Evolutionary conservation across 257 asterid genomes (phyloP), one percentile per base, ranked within the genome.

Genomic region (Gentiana straminea): DNA sequence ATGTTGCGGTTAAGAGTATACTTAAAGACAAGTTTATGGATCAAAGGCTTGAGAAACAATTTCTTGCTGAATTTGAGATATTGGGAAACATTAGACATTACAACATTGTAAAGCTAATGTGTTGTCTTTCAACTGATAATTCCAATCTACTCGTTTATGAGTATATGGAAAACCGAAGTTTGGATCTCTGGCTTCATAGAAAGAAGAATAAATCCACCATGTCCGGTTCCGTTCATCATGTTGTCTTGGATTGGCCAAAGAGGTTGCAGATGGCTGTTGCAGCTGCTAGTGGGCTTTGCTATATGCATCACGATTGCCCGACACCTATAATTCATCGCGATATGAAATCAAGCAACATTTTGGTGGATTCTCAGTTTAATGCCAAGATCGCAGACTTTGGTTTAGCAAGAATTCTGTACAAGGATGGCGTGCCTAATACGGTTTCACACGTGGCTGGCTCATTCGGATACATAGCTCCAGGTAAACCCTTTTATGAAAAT

Each of bases 1-100:
- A 39, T 39, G 83, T 86, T 8, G 97, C 97, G 5, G 97, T 90
- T 12, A 90, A 90, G 78, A 84, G 71, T 69, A 86, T 90, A 4
- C 66, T 77, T 75, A 75, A 79, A 35, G 64, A 54, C 37, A 69
- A 54, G 55, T 72, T 71, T 62, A 35, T 75, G 60, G 82, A 89
- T 59, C 72, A 73, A 46, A 82, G 73, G 35, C 78, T 74, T 0
- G 89, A 83, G 63, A 83, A 81, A 36, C 79, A 84, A 58, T 89
- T 86, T 62, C 64, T 63, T 9, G 84, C 95, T 7, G 95, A 89
- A 79, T 84, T 82, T 54, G 62, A 65, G 68, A 82, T 86, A 33
- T 69, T 89, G 37, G 89, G 95, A 54, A 74, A 84, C 0, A 69
- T 86, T 52, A 68, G 93, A 13, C 97, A 89, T 56, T 57, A 80